Base-by-base conservation (phyloP, 305 asterid species). In the Plantago rigida region DNA sequence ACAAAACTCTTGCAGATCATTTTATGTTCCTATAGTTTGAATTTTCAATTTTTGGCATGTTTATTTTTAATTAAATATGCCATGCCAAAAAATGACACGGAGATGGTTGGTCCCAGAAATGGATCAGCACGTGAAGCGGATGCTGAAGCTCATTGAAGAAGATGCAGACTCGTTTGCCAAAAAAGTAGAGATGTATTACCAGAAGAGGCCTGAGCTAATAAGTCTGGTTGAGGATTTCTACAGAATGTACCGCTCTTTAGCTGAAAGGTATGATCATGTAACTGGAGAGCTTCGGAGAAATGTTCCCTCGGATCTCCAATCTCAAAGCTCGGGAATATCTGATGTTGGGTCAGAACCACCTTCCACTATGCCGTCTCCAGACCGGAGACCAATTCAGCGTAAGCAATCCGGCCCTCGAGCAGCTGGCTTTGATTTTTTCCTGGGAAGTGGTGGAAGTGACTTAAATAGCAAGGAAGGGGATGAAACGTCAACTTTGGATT, bases 161-260 rank as follows among this genome's bases (percentile, higher is more conserved):
- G 97, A 92, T 50, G 96, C 88, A 0, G 99, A 92, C 73, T 84
- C 99, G 28, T 88, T 92, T 57, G 89, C 95, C 13, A 92, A 83
- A 68, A 88, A 79, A 77, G 99, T 89, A 0, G 95, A 88, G 73
- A 65, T 88, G 77, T 92, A 88, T 75, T 92, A 78, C 78, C 81
- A 73, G 82, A 92, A 78, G 81, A 78, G 99, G 75, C 99, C 99
- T 0, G 97, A 86, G 68, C 60, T 92, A 61, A 57, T 88, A 63
- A 53, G 56, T 49, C 95, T 88, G 0, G 97, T 92, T 6, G 99
- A 92, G 79, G 96, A 86, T 59, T 83, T 92, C 64, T 82, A 86
- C 65, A 81, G 89, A 53, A 85, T 83, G 79, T 81, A 92, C 53
- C 79, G 99, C 9, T 79, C 94, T 3, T 70, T 92, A 73, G 96